These are phyloP conservation scores for Apophysomyces ossiformis DNA, from an alignment of 371 early-diverging fungal genomes.

Conservation along the genomic window DNA sequence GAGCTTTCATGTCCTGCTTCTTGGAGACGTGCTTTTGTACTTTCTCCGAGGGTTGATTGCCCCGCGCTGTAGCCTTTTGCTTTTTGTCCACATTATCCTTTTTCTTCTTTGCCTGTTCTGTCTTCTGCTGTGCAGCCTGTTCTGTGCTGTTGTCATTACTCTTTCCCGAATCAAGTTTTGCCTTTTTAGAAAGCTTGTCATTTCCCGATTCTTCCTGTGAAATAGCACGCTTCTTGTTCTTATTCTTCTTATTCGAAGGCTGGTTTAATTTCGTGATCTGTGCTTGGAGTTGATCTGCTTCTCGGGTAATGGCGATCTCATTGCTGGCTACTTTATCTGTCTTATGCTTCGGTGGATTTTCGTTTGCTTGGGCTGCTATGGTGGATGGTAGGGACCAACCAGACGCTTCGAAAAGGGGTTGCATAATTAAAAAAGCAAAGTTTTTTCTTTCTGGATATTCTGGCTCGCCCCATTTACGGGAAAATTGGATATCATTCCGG, in stretches of 20 bases:
- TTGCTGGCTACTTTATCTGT: conserved; percentile 16
- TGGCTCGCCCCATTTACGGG: too few relatives aligned
- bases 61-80: too few relatives aligned
- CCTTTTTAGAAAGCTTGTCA: neutral
- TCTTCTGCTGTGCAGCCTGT: conserved; percentile 6
- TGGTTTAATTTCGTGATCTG: conserved; percentile 29
- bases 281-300: conserved; percentile 39
- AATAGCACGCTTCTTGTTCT: conserved; percentile 10
- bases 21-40: too few relatives aligned
- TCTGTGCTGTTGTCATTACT: conserved; percentile 1
- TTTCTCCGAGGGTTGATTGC: too few relatives aligned
- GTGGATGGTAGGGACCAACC: conserved; percentile 45
- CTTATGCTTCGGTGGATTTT: conserved; percentile 10
- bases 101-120: conserved; percentile 16
- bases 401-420: conserved; percentile 42
- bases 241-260: conserved; percentile 11
- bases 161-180: neutral
- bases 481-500: too few relatives aligned
- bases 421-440: conserved; percentile 19
- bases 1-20: neutral
- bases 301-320: conserved; percentile 22
- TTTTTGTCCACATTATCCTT: neutral
- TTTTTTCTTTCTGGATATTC: neutral
- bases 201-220: neutral
- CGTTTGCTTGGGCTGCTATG: conserved; percentile 27